Conservation (phyloP, 345 rosid genomes). For the Dimocarpus longan region DNA sequence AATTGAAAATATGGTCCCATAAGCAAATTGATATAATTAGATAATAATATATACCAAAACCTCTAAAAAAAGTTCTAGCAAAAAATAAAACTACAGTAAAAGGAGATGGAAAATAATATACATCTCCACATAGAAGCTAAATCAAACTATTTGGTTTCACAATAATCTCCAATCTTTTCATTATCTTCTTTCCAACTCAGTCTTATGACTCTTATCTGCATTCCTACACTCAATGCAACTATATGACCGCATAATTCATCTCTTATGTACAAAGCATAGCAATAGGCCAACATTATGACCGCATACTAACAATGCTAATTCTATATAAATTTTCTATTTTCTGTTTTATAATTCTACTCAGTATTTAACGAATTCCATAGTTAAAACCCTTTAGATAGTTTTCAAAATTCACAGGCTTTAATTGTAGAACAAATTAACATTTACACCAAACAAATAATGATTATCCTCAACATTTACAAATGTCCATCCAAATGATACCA, state of each 20-base stretch:
- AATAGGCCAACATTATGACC: neutral
- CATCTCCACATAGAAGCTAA: neutral
- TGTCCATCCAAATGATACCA: too few relatives aligned
- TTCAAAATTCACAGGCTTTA: neutral
- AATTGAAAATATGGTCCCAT: conserved; percentile 41
- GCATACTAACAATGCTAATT: neutral
- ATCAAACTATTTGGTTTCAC: neutral
- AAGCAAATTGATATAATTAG: conserved; percentile 1
- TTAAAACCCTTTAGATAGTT: neutral
- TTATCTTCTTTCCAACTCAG: neutral
- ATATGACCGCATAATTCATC: neutral
- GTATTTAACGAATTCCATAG: neutral
- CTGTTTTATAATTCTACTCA: neutral
- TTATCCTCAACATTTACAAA: neutral
- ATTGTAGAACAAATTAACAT: neutral
- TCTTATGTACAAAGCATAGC: neutral
- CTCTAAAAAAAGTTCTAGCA: neutral
- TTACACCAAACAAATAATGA: neutral
- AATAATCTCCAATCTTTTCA: neutral
- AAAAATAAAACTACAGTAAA: neutral
- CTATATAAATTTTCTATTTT: neutral
- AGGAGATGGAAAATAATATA: neutral
- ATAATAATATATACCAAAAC: neutral
- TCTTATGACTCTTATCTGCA: neutral
- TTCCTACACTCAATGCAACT: neutral